A percentile compares a stretch with the other conserved stretches of the same genome.
Evolutionary conservation across 108 stramenopile genomes (phyloP).

Genomic region (Nitzschia sp.): DNA sequence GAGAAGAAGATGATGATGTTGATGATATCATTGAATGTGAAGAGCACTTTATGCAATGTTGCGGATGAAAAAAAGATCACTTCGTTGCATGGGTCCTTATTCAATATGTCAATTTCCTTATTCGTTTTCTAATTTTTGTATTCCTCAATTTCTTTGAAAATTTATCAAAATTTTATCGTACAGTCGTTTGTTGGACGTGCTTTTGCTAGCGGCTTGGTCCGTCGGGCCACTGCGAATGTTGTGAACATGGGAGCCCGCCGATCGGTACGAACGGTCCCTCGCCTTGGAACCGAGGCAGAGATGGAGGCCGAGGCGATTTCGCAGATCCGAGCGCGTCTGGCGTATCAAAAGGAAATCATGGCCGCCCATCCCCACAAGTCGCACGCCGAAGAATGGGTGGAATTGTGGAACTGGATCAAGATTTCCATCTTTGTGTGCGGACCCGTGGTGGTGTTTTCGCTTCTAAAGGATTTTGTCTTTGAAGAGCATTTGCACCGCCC

Average conservation of each 20-base stretch:
- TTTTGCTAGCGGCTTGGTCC: conserved; percentile 29
- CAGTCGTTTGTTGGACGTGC: conserved; percentile 33
- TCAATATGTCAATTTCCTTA: conserved; percentile 2
- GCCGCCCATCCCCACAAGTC: conserved; percentile 52
- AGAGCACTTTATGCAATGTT: too few relatives aligned
- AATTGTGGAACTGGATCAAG: conserved; percentile 88
- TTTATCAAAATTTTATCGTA: background rate
- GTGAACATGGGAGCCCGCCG: conserved; percentile 44
- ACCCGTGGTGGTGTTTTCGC: conserved; percentile 58
- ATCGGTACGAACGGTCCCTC: conserved; percentile 67
- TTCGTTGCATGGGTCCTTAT: too few relatives aligned
- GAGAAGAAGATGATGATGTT: too few relatives aligned
- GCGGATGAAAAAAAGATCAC: too few relatives aligned
- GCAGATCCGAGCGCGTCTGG: conserved; percentile 78
- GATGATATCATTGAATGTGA: too few relatives aligned
- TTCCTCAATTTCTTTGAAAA: conserved; percentile 6
- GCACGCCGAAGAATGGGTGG: conserved; percentile 64
- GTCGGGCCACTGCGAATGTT: conserved; percentile 6
- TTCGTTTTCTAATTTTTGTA: background rate
- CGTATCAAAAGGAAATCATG: conserved; percentile 74
- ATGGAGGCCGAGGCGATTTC: conserved; percentile 79
- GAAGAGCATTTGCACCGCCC: conserved; percentile 66
- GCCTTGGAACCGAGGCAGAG: conserved; percentile 58
- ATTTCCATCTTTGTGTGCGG: conserved; percentile 70
- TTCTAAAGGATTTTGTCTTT: conserved; percentile 65